Base-by-base conservation (phyloP, 441 rosid genomes). In the Biscutella auriculata region DNA sequence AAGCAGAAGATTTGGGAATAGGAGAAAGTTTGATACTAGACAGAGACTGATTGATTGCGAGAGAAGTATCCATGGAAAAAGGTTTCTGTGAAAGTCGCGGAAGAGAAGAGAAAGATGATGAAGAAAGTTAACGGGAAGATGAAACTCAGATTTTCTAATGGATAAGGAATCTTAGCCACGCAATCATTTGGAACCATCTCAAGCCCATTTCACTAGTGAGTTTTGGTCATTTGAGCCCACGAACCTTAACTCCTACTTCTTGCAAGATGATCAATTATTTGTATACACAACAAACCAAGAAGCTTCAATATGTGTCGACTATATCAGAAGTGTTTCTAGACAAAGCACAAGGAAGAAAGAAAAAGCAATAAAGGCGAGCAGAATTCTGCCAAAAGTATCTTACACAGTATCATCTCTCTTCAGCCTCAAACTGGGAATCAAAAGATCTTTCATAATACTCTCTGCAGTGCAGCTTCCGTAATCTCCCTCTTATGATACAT, bases 161-260 rank as follows among this genome's bases (percentile, higher is more conserved):
- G 87, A 81, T 81, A 79, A 81, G 79, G 65, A 81, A 71, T 67
- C 75, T 70, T 65, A 80, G 78, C 82, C 78, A 54, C 21, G n/a
- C 63, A 56, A 63, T 63, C 53, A 55, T 39, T 54, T 54, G 21
- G 12, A 5, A 32, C 28, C 16, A 51, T 17, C 41, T 9, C 1
- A 32, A 32, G 27, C 56, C 25, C 13, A 15, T 42, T 37, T 7
- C 44, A 19, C 23, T 19, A 4, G 23, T 19, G 23, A 19, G 23
- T 19, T 19, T 19, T 19, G 23, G 23, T 19, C 23, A 19, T 19
- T 19, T 19, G 23, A 19, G 23, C 23, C 23, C 23, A 19, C 23
- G 23, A 19, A 19, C 2, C 23, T n/a, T 19, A 19, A 19, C 23
- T 19, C 23, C 4, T 19, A 19, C 23, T 19, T 19, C 23, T 19